These are phyloP conservation scores for Dendrothele bispora DNA, from an alignment of 768 basidiomycete species.

Conservation along the genomic window DNA sequence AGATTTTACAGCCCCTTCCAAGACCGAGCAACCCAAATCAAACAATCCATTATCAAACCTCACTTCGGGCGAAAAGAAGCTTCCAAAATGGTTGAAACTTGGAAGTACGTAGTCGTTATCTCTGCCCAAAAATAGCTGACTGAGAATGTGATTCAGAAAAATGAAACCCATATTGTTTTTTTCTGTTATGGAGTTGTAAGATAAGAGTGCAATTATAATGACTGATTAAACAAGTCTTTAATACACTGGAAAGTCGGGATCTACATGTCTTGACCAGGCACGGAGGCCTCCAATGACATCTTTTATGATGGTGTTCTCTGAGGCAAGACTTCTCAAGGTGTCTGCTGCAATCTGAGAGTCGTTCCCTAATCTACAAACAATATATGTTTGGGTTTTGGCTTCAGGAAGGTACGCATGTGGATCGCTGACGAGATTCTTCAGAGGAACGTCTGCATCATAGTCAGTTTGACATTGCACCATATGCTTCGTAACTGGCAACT, in stretches of 20 bases:
- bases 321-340: constrained; percentile 43
- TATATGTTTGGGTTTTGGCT: constrained; percentile 37
- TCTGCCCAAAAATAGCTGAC: background rate
- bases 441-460: constrained; percentile 62
- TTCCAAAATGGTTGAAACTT: constrained; percentile 80
- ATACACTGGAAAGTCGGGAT: constrained; percentile 80
- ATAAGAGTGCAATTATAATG: no score
- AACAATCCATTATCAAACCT: constrained; percentile 1
- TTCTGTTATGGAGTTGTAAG: no score
- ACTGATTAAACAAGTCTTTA: constrained; percentile 38
- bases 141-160: background rate
- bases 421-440: constrained; percentile 60
- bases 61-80: constrained; percentile 47
- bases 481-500: constrained; percentile 26
- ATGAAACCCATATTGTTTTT: background rate
- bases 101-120: constrained; percentile 48
- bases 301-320: constrained; percentile 25
- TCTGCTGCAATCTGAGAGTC: constrained; percentile 89
- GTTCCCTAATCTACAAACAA: constrained; percentile 89
- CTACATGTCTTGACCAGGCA: constrained; percentile 78
- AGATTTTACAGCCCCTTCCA: constrained; percentile 6
- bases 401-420: constrained; percentile 46
- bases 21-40: constrained; percentile 5
- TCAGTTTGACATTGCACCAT: background rate
- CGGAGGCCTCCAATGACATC: constrained; percentile 82